These are phyloP conservation scores for Helotiales sp. DNA, from an alignment of 2,329 filamentous ascomycete genomes.

Conservation along the genomic window DNA sequence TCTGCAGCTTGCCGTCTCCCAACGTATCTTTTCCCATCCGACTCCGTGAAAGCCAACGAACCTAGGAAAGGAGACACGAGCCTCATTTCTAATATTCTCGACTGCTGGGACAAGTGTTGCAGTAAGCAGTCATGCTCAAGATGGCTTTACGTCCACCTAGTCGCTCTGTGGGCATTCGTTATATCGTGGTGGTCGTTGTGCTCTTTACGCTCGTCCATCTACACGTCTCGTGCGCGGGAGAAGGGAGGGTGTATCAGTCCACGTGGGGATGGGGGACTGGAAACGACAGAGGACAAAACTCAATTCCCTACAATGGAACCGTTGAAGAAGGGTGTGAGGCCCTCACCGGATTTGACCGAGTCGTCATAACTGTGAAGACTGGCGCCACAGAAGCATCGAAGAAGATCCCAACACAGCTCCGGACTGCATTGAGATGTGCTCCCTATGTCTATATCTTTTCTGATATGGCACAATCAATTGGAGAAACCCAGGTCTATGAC, in stretches of 20 bases:
- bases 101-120: neutral
- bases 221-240: slow-evolving; percentile 2
- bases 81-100: neutral
- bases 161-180: slow-evolving; percentile 10
- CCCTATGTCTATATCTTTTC: slow-evolving; percentile 60
- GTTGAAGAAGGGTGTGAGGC: slow-evolving; percentile 2
- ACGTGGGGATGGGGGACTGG: slow-evolving; percentile 7
- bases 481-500: slow-evolving; percentile 51
- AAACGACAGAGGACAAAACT: neutral
- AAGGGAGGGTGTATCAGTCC: slow-evolving; percentile 1
- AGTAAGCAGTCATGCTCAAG: neutral
- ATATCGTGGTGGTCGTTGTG: neutral
- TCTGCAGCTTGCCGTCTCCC: slow-evolving; percentile 1
- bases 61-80: slow-evolving; percentile 5
- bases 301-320: neutral
- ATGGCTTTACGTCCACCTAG: slow-evolving; percentile 2
- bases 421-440: slow-evolving; percentile 56
- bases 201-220: slow-evolving; percentile 6
- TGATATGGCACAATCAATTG: slow-evolving; percentile 57
- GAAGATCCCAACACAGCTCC: slow-evolving; percentile 58
- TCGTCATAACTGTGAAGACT: slow-evolving; percentile 57
- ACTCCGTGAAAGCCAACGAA: neutral
- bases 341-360: slow-evolving; percentile 10
- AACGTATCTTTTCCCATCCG: neutral
- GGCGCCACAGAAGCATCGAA: slow-evolving; percentile 59